A percentile compares a stretch with the other conserved stretches of the same genome.
These are phyloP conservation scores for Cadophora sp. DNA, from an alignment of 2,329 filamentous ascomycete species.

Conservation along the genomic window DNA sequence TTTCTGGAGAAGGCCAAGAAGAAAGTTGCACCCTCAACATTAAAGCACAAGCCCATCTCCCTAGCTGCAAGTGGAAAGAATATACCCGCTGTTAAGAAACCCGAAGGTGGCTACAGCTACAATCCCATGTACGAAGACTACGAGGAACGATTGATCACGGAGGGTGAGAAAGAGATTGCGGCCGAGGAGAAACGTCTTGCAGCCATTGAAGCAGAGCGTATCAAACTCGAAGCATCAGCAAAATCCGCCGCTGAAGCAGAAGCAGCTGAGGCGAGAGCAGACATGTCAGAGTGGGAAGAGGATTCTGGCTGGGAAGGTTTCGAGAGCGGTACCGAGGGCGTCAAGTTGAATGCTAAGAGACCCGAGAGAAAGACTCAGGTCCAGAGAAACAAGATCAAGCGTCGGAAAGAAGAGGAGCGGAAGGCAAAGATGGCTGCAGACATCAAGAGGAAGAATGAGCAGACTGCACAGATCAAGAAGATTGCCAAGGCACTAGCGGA, in stretches of 20 bases:
- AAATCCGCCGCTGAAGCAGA: slow-evolving; percentile 76
- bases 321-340: slow-evolving; percentile 80
- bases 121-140: slow-evolving; percentile 91
- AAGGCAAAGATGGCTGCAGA: slow-evolving; percentile 76
- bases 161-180: slow-evolving; percentile 80
- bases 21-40: slow-evolving; percentile 75
- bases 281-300: slow-evolving; percentile 77
- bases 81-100: slow-evolving; percentile 79
- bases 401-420: slow-evolving; percentile 86
- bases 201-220: slow-evolving; percentile 69
- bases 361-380: slow-evolving; percentile 84
- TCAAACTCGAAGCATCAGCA: slow-evolving; percentile 71
- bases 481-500: slow-evolving; percentile 69
- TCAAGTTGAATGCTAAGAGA: slow-evolving; percentile 70
- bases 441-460: slow-evolving; percentile 74
- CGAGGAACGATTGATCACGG: slow-evolving; percentile 74
- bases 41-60: slow-evolving; percentile 80
- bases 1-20: slow-evolving; percentile 72
- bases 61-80: slow-evolving; percentile 82
- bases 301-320: slow-evolving; percentile 92
- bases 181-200: slow-evolving; percentile 77
- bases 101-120: slow-evolving; percentile 86
- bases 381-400: slow-evolving; percentile 87
- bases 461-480: slow-evolving; percentile 74
- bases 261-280: slow-evolving; percentile 70